Percentiles rank a stretch among this genome's conserved stretches.
phyloP scores from a whole-genome alignment of 164 flowering plant species.

The Litsea cubeba region DNA sequence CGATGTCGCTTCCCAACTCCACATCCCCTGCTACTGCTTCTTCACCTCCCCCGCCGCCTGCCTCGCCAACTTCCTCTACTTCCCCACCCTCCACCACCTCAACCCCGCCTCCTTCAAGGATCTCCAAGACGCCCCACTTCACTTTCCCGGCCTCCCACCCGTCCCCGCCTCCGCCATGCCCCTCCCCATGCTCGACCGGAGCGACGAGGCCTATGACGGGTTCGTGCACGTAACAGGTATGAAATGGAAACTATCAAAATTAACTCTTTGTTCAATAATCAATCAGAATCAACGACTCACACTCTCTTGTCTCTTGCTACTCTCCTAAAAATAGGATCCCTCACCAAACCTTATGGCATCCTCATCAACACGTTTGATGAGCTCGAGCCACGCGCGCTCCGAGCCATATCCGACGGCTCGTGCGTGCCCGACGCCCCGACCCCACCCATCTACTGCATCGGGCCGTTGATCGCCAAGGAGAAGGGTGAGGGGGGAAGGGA shows the following conservation, averaged over 20 bases:
- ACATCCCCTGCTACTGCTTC: conserved; percentile 26
- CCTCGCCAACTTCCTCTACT: conserved; percentile 14
- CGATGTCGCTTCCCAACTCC: conserved; percentile 14
- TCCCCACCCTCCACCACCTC: conserved; percentile 9
- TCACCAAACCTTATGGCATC: conserved; percentile 16
- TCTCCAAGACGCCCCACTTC: neutral
- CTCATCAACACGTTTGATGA: conserved; percentile 29
- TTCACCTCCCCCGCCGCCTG: conserved; percentile 15
- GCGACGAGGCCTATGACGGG: conserved; percentile 4
- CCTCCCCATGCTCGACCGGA: conserved; percentile 12
- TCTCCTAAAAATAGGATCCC: too few species aligned
- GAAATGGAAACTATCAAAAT: too few species aligned
- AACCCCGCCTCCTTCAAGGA: conserved; percentile 8
- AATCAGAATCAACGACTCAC: too few species aligned
- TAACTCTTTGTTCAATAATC: too few species aligned
- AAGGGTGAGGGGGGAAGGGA: neutral
- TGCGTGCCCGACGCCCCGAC: conserved; percentile 4
- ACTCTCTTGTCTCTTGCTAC: too few species aligned
- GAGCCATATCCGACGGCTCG: conserved; percentile 10
- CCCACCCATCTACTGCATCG: conserved; percentile 19
- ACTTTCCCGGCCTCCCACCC: conserved; percentile 23
- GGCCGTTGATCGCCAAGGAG: conserved; percentile 22
- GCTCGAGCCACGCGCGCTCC: conserved; percentile 18
- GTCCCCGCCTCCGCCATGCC: conserved; percentile 16
- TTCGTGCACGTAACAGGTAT: neutral